Base-by-base conservation (phyloP, 1,139 yeast species). In the Yamadazyma dushanensis region DNA sequence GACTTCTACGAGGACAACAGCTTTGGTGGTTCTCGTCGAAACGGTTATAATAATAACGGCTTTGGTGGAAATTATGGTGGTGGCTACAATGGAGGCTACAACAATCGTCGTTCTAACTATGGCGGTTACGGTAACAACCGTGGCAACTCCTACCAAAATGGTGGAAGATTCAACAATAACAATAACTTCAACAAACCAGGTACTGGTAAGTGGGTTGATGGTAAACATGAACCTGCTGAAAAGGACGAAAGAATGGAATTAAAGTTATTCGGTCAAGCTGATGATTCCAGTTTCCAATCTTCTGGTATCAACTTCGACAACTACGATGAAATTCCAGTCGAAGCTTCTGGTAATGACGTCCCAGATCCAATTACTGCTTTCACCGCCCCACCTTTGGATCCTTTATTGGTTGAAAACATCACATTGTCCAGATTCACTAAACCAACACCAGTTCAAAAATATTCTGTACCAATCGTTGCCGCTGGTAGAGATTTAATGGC, bases 381-480 rank as follows among this genome's bases (percentile, higher is more conserved):
- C 66, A 85, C 94, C 41, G 67, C 90, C 46, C 97, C 97, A 49
- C 97, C 97, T 41, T 78, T 94, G 63, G 97, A 90, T 59, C 71
- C 73, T 40, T 78, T 92, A 54, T 76, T 94, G 58, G 82, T 94
- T 50, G 90, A 85, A 61, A 94, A 92, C 71, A 86, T 94, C 51
- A 73, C 72, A 48, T 73, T 84, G 49, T 94, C 97, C 32, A 81
- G 96, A 66, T 94, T 92, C 75, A 80, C 85, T 47, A 88, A 77
- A 67, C 98, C 98, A 56, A 92, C 99, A 28, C 99, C 99, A 36
- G 99, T 92, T 40, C 99, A 92, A 66, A 92, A 92, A 70, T 92
- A 92, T 75, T 92, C 98, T 34, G 88, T 92, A 50, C 98, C 99
- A 48, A 92, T 94, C 55, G 96, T 94, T 50, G 89, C 95, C 43